Base-by-base conservation (phyloP, 106 monocot species). In the Dendrobium chrysotoxum region DNA sequence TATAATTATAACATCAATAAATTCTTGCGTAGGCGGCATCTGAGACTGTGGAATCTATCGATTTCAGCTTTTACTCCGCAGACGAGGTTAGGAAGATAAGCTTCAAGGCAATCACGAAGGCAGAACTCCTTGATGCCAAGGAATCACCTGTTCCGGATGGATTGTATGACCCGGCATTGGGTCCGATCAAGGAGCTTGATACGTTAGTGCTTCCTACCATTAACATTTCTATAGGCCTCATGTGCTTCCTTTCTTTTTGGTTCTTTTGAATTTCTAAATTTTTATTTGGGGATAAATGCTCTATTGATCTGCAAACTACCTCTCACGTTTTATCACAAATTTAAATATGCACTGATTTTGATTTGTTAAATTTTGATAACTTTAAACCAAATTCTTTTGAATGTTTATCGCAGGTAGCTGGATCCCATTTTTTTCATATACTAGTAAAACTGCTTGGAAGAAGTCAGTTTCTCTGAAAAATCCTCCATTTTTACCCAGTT, bases 11-110 rank as follows among this genome's bases (percentile, higher is more conserved):
- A 76, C 47, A 26, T 28, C 0, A 3, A 74, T 26, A 25, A 47
- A 28, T 78, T 28, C 5, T 10, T 17, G 20, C 73, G 78, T 81
- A 90, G 92, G 90, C 86, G 26, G 79, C 88, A 30, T 90, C 92
- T 57, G 88, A 83, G 21, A 30, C 77, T 28, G 86, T 92, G 83
- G 77, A 86, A 6, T 86, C 85, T 1, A 54, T 92, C 53, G 55
- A 72, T 20, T 92, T 92, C 82, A 81, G 85, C 64, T 92, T 90
- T 75, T 92, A 92, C 74, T 46, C 78, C 0, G 4, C 79, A 0
- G 90, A 90, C 13, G 92, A 92, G 28, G 38, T 85, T 4, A 80
- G 86, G 39, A 83, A 75, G 67, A 80, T 92, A 18, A 92, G 92
- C 47, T 84, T 92, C 12, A 92, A 92, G 50, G 77, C 74, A 84